Conservation (phyloP, 306 rosid species). For the Notholithocarpus densiflorus region DNA sequence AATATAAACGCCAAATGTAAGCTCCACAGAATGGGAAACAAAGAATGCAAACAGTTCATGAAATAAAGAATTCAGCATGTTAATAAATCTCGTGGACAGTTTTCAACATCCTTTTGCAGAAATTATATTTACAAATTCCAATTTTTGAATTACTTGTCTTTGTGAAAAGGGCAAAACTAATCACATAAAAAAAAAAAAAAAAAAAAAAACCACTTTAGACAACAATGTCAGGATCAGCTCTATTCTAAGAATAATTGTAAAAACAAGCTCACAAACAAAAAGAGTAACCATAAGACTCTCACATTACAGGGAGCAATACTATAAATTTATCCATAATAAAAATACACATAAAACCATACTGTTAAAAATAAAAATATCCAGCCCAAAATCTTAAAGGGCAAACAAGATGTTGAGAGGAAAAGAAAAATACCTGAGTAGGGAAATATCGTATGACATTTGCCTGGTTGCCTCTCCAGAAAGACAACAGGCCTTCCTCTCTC, state of each 20-base stretch:
- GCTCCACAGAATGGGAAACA: too few species aligned
- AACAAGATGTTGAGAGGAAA: slow-evolving; percentile 1
- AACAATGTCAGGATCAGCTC: not conserved
- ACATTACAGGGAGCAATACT: not conserved
- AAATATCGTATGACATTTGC: slow-evolving; percentile 83
- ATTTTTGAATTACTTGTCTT: too few species aligned
- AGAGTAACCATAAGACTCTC: not conserved
- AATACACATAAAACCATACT: not conserved
- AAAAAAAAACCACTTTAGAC: not conserved
- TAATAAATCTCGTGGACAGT: not conserved
- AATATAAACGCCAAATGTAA: too few species aligned
- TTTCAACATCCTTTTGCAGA: not conserved
- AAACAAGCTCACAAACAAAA: not conserved
- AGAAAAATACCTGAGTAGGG: slow-evolving; percentile 77
- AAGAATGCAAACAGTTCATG: too few species aligned
- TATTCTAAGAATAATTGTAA: not conserved
- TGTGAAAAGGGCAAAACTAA: too few species aligned
- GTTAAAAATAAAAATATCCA: not conserved
- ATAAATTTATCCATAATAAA: not conserved
- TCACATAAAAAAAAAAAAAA: not conserved
- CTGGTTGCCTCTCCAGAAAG: slow-evolving; percentile 95
- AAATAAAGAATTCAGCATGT: too few species aligned
- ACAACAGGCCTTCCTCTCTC: slow-evolving; percentile 73
- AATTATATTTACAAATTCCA: not conserved
- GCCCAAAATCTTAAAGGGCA: not conserved